Evolutionary conservation across 345 rosid species (phyloP).

Genomic region (Salix arbutifolia): DNA sequence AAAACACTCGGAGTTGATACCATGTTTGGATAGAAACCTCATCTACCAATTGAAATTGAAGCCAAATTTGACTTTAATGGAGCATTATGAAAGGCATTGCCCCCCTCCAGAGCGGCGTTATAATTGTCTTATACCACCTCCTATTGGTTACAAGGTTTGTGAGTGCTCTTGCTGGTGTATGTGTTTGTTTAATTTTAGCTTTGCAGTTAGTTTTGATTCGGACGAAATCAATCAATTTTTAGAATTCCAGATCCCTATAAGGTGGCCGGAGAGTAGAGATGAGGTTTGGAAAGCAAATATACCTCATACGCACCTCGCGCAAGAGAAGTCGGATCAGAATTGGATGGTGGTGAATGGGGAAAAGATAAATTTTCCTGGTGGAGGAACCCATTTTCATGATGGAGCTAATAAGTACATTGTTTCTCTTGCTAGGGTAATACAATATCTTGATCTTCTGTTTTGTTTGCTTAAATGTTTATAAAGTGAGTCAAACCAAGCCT

Average conservation of each 20-base stretch:
- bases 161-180: not conserved
- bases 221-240: slow-evolving; percentile 24
- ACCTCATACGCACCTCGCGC: slow-evolving; percentile 93
- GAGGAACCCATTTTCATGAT: slow-evolving; percentile 93
- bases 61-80: slow-evolving; percentile 78
- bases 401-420: slow-evolving; percentile 96
- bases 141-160: slow-evolving; percentile 76
- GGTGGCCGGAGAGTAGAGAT: slow-evolving; percentile 95
- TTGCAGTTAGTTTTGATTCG: slow-evolving; percentile 31
- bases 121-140: slow-evolving; percentile 92
- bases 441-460: not conserved
- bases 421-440: slow-evolving; percentile 45
- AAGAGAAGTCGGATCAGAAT: slow-evolving; percentile 95
- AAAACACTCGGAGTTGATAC: slow-evolving; percentile 77
- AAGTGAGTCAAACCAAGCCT: slow-evolving; percentile 17
- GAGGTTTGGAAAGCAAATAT: slow-evolving; percentile 98
- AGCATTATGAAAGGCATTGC: slow-evolving; percentile 91
- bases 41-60: slow-evolving; percentile 75
- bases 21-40: slow-evolving; percentile 83
- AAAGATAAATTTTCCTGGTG: slow-evolving; percentile 94
- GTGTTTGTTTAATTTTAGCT: slow-evolving; percentile 10
- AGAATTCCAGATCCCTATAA: slow-evolving; percentile 80
- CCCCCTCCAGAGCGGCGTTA: slow-evolving; percentile 81
- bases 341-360: slow-evolving; percentile 98
- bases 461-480: not conserved